Evolutionary conservation across 2,329 filamentous ascomycete genomes (phyloP).

Genomic region (Purpureocillium lavendulum): DNA sequence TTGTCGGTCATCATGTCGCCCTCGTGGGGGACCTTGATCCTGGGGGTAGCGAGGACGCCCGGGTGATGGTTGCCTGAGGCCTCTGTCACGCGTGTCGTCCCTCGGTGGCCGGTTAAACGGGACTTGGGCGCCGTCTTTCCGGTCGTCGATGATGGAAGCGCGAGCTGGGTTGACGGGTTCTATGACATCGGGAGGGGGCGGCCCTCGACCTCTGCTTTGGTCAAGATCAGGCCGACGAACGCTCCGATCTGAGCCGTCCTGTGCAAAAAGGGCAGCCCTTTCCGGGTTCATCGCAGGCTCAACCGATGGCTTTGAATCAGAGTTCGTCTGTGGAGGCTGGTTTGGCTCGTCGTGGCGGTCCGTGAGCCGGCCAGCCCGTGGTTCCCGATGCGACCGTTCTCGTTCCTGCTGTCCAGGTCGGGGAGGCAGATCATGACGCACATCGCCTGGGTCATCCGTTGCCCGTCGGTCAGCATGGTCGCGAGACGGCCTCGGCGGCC

Average conservation of each 20-base stretch:
- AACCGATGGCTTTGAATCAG: constrained; percentile 14
- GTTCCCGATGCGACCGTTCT: constrained; percentile 25
- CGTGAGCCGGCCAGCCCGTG: constrained; percentile 15
- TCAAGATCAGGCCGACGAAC: constrained; percentile 20
- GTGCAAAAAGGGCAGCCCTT: constrained; percentile 39
- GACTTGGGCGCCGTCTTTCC: constrained; percentile 18
- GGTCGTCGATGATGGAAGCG: constrained; percentile 34
- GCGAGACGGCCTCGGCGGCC: constrained; percentile 27
- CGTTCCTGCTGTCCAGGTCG: constrained; percentile 33
- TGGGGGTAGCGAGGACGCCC: constrained; percentile 18
- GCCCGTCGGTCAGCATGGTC: constrained; percentile 36
- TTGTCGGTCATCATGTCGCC: constrained; percentile 37
- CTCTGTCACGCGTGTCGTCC: constrained; percentile 37
- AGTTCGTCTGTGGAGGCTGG: constrained; percentile 14
- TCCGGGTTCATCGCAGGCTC: constrained; percentile 49
- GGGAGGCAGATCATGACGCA: constrained; percentile 21
- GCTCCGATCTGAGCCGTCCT: constrained; percentile 20
- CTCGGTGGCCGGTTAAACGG: constrained; percentile 26
- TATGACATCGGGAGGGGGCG: constrained; percentile 16
- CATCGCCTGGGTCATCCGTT: constrained; percentile 22
- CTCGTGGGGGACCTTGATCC: constrained; percentile 23
- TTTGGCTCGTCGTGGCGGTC: constrained; percentile 21
- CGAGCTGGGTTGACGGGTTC: constrained; percentile 40
- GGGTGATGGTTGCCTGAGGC: constrained; percentile 37
- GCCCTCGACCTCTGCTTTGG: constrained; percentile 16